Percentiles rank a stretch among this genome's conserved stretches.
These are phyloP conservation scores for Ocimum tenuiflorum DNA, from an alignment of 257 asterid genomes.

Conservation along the genomic window DNA sequence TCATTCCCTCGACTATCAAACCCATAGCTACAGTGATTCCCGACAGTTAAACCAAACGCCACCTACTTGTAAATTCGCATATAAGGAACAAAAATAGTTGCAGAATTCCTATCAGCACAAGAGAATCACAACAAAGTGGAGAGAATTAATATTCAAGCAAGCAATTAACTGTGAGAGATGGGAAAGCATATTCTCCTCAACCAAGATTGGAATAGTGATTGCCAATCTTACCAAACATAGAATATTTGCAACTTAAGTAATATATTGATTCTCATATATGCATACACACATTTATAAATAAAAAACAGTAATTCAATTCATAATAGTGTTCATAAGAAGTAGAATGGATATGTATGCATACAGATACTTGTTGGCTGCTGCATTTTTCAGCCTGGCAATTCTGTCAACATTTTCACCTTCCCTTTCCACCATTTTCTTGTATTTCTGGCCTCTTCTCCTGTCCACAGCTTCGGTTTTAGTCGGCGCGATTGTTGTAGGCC, in stretches of 20 bases:
- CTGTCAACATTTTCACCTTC: not conserved
- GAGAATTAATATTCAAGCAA: not conserved
- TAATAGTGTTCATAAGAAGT: too few species aligned
- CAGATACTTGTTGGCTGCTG: not conserved
- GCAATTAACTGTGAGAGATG: not conserved
- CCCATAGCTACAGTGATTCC: too few species aligned
- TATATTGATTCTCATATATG: not conserved
- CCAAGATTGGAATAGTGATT: not conserved
- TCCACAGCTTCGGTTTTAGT: slow-evolving; percentile 5
- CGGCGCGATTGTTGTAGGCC: not conserved
- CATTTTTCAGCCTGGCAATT: not conserved
- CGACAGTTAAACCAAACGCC: too few species aligned
- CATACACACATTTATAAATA: not conserved
- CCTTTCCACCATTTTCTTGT: not conserved
- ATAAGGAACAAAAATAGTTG: too few species aligned
- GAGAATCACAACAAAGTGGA: not conserved
- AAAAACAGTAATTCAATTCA: too few species aligned
- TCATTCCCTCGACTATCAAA: too few species aligned
- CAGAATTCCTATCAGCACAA: too few species aligned
- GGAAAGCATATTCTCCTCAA: not conserved
- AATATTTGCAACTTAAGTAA: not conserved
- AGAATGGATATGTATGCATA: not conserved
- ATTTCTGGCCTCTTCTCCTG: slow-evolving; percentile 11
- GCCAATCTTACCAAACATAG: not conserved
- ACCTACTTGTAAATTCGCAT: too few species aligned